A percentile compares a stretch with the other conserved stretches of the same genome.
Conservation (phyloP, 1,284 basidiomycete genomes). For the Ceratorhiza oryzae-sativae region DNA sequence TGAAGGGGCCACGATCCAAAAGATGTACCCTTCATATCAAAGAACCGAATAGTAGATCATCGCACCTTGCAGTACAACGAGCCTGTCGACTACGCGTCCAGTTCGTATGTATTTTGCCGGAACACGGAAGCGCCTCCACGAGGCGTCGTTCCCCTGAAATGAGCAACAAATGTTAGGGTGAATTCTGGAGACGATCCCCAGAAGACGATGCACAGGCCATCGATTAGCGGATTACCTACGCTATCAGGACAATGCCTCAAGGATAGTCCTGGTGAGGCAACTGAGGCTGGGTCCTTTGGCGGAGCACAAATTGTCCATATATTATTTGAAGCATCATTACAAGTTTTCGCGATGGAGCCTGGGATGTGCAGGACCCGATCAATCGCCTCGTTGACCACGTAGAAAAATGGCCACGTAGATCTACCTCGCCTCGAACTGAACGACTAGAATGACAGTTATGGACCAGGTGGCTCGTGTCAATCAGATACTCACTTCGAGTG, state of each 20-base stretch:
- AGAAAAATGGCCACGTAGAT: background rate
- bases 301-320: conserved; percentile 23
- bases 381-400: background rate
- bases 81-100: background rate
- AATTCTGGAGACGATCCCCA: conserved; percentile 38
- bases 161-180: conserved; percentile 20
- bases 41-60: conserved; percentile 25
- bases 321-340: conserved; percentile 31
- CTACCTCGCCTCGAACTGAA: conserved; percentile 86
- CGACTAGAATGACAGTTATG: conserved; percentile 58
- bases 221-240: conserved; percentile 37
- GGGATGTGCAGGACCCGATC: conserved; percentile 7
- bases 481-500: conserved; percentile 80
- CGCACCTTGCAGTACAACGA: background rate
- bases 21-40: background rate
- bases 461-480: conserved; percentile 15
- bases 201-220: conserved; percentile 38
- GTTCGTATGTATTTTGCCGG: conserved; percentile 16
- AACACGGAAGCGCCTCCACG: conserved; percentile 32
- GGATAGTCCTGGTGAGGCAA: conserved; percentile 30
- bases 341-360: conserved; percentile 5
- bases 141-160: conserved; percentile 36
- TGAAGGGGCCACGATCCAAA: background rate
- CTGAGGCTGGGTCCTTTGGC: background rate
- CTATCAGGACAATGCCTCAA: conserved; percentile 35